phyloP scores from a whole-genome alignment of 345 rosid genomes.

The Dipteronia sinensis region DNA sequence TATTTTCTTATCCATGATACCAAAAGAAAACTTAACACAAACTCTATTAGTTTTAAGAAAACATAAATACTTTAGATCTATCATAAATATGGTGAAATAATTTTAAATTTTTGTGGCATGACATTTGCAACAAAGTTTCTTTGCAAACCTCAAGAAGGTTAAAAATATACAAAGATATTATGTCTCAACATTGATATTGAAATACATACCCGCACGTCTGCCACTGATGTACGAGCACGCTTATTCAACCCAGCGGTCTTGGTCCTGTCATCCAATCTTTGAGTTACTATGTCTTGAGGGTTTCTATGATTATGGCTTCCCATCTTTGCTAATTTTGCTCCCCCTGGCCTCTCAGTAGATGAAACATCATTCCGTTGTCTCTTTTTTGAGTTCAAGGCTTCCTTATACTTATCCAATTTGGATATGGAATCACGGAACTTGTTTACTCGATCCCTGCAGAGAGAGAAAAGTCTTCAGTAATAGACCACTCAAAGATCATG shows the following conservation, averaged over 20 bases:
- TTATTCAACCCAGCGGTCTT: conserved; percentile 75
- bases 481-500: background rate
- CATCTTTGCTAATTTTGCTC: conserved; percentile 53
- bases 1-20: background rate
- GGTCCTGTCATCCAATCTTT: conserved; percentile 71
- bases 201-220: conserved; percentile 80
- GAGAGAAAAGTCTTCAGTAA: conserved; percentile 27
- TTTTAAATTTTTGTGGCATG: background rate
- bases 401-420: conserved; percentile 73
- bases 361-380: conserved; percentile 64
- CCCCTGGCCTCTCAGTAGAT: conserved; percentile 59
- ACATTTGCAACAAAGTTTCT: background rate
- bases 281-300: conserved; percentile 53
- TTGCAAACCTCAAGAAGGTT: background rate
- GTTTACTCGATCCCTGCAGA: conserved; percentile 72
- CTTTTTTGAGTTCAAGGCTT: conserved; percentile 75
- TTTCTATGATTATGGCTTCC: conserved; percentile 72
- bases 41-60: background rate
- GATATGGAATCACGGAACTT: conserved; percentile 58
- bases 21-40: background rate
- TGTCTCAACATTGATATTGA: conserved; percentile 23
- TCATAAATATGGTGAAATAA: background rate
- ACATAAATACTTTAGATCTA: background rate
- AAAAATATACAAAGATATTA: conserved; percentile 11
- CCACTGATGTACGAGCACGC: conserved; percentile 67